These are phyloP conservation scores for Colletotrichum graminicola DNA, from an alignment of 2,329 filamentous ascomycete genomes.

Conservation along the genomic window DNA sequence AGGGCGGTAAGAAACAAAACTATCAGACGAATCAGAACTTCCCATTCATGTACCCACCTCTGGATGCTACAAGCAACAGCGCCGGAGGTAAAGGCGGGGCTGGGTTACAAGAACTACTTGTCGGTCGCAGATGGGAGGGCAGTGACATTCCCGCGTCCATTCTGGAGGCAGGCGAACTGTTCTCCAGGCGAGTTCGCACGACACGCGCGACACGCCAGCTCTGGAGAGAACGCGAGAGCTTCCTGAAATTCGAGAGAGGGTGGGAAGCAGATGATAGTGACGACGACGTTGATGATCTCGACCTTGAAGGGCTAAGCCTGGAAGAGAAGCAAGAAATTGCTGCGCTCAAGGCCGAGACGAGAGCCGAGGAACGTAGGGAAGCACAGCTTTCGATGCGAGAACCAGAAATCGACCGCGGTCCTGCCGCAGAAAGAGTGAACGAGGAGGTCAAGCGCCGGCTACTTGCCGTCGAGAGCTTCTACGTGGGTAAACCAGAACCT, in stretches of 20 bases:
- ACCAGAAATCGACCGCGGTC: slow-evolving; percentile 61
- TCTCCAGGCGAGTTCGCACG: slow-evolving; percentile 90
- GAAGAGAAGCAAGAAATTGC: slow-evolving; percentile 59
- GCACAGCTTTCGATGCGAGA: slow-evolving; percentile 46
- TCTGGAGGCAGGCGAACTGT: slow-evolving; percentile 92
- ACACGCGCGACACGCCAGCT: slow-evolving; percentile 91
- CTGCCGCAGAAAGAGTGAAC: slow-evolving; percentile 60
- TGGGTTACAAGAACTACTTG: slow-evolving; percentile 81
- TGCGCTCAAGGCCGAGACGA: slow-evolving; percentile 57
- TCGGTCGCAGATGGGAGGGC: slow-evolving; percentile 91
- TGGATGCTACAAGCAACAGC: slow-evolving; percentile 89
- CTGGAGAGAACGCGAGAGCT: slow-evolving; percentile 93
- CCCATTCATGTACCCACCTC: slow-evolving; percentile 94
- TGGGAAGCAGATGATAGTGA: slow-evolving; percentile 74
- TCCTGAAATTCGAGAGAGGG: slow-evolving; percentile 91
- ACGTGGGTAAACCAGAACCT: slow-evolving; percentile 70
- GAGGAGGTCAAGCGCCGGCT: slow-evolving; percentile 74
- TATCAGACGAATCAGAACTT: slow-evolving; percentile 99
- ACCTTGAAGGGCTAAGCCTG: slow-evolving; percentile 58
- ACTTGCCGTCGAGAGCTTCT: slow-evolving; percentile 83
- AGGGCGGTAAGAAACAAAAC: slow-evolving; percentile 97
- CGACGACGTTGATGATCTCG: slow-evolving; percentile 61
- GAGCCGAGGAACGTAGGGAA: slow-evolving; percentile 46
- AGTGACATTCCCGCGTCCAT: slow-evolving; percentile 95
- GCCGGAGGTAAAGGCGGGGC: slow-evolving; percentile 90